phyloP scores from a whole-genome alignment of 2,329 filamentous ascomycete genomes.

The Onygenales sp. region DNA sequence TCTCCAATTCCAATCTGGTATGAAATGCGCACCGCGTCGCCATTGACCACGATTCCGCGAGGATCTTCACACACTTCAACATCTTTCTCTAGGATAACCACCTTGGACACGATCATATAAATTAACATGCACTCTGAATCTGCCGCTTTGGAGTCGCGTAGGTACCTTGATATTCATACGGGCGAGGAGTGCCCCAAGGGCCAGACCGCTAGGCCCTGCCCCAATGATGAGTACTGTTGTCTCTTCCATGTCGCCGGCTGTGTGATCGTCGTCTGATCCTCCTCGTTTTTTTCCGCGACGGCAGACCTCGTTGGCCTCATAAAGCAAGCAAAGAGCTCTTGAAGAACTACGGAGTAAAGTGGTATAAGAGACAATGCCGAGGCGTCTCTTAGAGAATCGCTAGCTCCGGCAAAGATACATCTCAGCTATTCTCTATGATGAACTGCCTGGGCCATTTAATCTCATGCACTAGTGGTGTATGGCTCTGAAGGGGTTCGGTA shows the following conservation, averaged over 20 bases:
- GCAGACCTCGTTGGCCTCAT: neutral
- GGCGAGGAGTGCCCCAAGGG: neutral
- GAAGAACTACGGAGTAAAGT: too few species aligned
- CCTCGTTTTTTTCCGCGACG: neutral
- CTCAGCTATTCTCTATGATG: too few species aligned
- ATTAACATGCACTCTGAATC: too few species aligned
- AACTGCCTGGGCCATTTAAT: neutral
- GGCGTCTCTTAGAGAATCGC: neutral
- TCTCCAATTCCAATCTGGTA: neutral
- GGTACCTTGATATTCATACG: neutral
- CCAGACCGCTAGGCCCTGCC: neutral
- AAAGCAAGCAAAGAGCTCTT: neutral
- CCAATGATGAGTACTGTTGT: neutral
- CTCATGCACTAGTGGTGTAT: neutral
- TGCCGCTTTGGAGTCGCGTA: neutral
- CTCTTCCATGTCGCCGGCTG: neutral
- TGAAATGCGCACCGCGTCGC: constrained; percentile 19
- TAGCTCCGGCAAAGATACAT: too few species aligned
- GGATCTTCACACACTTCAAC: constrained; percentile 18
- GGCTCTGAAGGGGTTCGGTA: neutral
- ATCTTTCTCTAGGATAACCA: constrained; percentile 20
- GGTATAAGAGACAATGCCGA: neutral
- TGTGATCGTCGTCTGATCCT: too few species aligned
- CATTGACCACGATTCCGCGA: constrained; percentile 22
- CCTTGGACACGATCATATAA: neutral